Evolutionary conservation across 169 alveolate genomes (phyloP).

Genomic region (Babesia ovata): DNA sequence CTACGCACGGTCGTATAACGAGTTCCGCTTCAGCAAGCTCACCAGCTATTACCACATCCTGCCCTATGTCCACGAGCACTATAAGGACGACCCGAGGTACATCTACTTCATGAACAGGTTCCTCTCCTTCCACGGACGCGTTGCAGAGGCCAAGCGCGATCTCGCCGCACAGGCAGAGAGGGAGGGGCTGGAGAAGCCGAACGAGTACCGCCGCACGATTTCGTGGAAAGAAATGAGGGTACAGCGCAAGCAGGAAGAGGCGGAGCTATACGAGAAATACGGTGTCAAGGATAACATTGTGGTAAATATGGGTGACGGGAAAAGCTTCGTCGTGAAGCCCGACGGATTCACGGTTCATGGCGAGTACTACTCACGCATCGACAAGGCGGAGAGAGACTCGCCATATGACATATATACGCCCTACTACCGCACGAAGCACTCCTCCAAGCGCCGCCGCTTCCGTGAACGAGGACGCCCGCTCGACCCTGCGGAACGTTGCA

Average conservation of each 20-base stretch:
- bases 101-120: conserved; percentile 68
- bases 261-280: conserved; percentile 36
- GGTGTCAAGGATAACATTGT: conserved; percentile 31
- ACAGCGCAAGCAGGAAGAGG: conserved; percentile 21
- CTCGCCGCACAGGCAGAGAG: conserved; percentile 7
- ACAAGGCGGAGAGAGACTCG: conserved; percentile 70
- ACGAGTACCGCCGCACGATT: conserved; percentile 29
- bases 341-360: conserved; percentile 69
- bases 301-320: conserved; percentile 54
- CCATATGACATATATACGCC: conserved; percentile 77
- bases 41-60: conserved; percentile 55
- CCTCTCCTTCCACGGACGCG: conserved; percentile 59
- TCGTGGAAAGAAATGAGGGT: conserved; percentile 44
- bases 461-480: conserved; percentile 73
- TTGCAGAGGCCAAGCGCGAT: conserved; percentile 51
- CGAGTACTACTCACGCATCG: conserved; percentile 60
- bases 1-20: conserved; percentile 48
- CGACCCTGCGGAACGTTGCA: conserved; percentile 71
- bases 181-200: conserved; percentile 38
- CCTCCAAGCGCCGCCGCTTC: conserved; percentile 74
- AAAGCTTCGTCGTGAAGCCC: conserved; percentile 50
- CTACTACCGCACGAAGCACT: conserved; percentile 67
- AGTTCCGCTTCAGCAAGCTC: conserved; percentile 66
- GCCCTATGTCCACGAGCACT: conserved; percentile 62
- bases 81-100: conserved; percentile 66